A percentile compares a stretch with the other conserved stretches of the same genome.
Conservation (phyloP, 1,284 basidiomycete genomes). For the Tilletia caries region DNA sequence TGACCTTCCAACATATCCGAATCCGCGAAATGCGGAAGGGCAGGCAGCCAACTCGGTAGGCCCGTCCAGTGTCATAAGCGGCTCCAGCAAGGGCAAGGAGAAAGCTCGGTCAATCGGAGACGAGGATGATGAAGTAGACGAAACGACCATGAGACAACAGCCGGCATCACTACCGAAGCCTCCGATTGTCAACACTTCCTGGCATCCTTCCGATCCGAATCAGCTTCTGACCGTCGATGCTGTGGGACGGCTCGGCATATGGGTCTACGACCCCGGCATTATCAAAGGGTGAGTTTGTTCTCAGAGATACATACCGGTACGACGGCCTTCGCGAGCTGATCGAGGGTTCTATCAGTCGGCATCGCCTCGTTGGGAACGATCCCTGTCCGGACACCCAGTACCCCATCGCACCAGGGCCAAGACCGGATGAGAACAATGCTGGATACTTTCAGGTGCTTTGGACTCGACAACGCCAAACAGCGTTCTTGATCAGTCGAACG, state of each 20-base stretch:
- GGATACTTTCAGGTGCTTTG: background rate
- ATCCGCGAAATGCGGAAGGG: too few species aligned
- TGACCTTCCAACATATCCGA: too few species aligned
- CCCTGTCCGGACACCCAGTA: background rate
- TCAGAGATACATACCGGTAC: too few species aligned
- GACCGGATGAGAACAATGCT: background rate
- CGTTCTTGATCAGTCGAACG: background rate
- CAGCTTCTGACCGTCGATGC: constrained; percentile 5
- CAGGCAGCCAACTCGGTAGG: too few species aligned
- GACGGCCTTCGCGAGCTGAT: too few species aligned
- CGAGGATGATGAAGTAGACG: background rate
- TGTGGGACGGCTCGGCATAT: background rate
- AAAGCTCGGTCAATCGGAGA: background rate
- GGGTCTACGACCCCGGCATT: constrained; percentile 5
- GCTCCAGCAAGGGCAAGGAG: too few species aligned
- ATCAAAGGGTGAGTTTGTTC: background rate
- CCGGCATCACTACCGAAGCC: background rate
- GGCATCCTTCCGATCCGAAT: constrained; percentile 7
- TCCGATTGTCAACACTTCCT: background rate
- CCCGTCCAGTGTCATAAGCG: too few species aligned
- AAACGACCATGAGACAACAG: background rate
- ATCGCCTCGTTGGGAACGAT: background rate
- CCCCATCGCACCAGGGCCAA: background rate
- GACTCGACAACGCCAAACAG: background rate
- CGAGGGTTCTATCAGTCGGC: background rate